These are phyloP conservation scores for Stereum hirsutum DNA, from an alignment of 1,284 basidiomycete genomes.

Conservation along the genomic window DNA sequence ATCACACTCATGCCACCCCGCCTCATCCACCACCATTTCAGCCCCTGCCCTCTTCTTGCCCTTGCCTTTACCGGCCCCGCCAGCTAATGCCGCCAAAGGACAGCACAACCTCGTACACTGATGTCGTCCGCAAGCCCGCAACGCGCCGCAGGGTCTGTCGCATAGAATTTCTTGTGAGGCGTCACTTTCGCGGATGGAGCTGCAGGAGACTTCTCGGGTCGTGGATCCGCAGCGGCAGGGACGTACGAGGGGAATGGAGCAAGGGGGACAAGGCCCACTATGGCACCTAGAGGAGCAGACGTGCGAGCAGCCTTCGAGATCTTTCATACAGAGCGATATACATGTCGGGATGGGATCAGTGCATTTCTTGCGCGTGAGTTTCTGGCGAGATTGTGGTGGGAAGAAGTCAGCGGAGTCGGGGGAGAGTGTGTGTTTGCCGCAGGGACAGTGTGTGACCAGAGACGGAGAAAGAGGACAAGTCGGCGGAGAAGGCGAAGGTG, in stretches of 20 bases:
- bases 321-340: conserved; percentile 54
- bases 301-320: conserved; percentile 56
- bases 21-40: conserved; percentile 36
- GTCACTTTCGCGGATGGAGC: conserved; percentile 25
- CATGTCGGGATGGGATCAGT: conserved; percentile 77
- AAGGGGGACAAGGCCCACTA: conserved; percentile 66
- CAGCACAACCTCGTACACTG: conserved; percentile 80
- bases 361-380: conserved; percentile 47
- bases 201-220: conserved; percentile 42
- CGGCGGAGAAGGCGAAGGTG: conserved; percentile 48
- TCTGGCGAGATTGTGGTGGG: conserved; percentile 14
- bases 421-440: conserved; percentile 57
- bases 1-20: conserved; percentile 73
- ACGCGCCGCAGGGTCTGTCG: conserved; percentile 63
- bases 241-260: conserved; percentile 52
- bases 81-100: conserved; percentile 63
- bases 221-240: conserved; percentile 78
- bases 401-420: conserved; percentile 23
- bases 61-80: conserved; percentile 36
- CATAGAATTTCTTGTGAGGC: conserved; percentile 59
- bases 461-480: conserved; percentile 70
- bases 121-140: conserved; percentile 76
- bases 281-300: conserved; percentile 55
- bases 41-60: conserved; percentile 45
- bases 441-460: conserved; percentile 69